Evolutionary conservation across 2,329 filamentous ascomycete species (phyloP).

Genomic region (Diaporthe nobilis): DNA sequence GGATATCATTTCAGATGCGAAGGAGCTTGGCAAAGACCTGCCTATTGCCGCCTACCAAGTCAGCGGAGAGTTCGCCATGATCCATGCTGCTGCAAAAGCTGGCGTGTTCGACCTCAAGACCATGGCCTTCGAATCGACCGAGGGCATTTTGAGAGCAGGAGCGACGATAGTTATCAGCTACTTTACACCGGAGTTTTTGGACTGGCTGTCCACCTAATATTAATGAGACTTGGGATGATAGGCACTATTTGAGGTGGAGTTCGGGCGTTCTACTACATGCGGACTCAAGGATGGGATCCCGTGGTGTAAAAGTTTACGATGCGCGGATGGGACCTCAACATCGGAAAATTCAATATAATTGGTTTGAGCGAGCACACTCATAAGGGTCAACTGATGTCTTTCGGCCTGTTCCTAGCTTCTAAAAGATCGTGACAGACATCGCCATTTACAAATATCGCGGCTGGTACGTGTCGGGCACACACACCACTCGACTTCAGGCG

Average conservation of each 20-base stretch:
- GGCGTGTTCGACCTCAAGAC: conserved; percentile 95
- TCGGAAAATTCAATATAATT: conserved; percentile 23
- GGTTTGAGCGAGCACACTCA: neutral
- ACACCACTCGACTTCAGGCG: conserved; percentile 27
- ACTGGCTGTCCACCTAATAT: conserved; percentile 71
- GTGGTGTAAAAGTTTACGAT: conserved; percentile 18
- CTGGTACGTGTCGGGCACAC: neutral
- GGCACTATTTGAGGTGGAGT: conserved; percentile 24
- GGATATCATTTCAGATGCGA: conserved; percentile 97
- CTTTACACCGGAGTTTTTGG: conserved; percentile 86
- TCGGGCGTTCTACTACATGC: conserved; percentile 30
- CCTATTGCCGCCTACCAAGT: conserved; percentile 98
- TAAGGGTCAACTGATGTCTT: neutral
- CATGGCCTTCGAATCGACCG: conserved; percentile 95
- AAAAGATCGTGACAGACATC: conserved; percentile 1
- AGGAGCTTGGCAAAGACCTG: conserved; percentile 91
- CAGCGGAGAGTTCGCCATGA: conserved; percentile 97
- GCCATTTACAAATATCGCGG: conserved; percentile 21
- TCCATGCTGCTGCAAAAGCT: conserved; percentile 94
- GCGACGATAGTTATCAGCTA: conserved; percentile 95
- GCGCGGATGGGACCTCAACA: conserved; percentile 23
- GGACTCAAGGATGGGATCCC: conserved; percentile 19
- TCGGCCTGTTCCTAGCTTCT: neutral
- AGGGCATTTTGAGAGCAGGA: conserved; percentile 92
- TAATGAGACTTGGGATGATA: conserved; percentile 23